Percentiles rank a stretch among this genome's conserved stretches.
These are phyloP conservation scores for Limnanthes douglasii DNA, from an alignment of 345 rosid genomes.

Conservation along the genomic window DNA sequence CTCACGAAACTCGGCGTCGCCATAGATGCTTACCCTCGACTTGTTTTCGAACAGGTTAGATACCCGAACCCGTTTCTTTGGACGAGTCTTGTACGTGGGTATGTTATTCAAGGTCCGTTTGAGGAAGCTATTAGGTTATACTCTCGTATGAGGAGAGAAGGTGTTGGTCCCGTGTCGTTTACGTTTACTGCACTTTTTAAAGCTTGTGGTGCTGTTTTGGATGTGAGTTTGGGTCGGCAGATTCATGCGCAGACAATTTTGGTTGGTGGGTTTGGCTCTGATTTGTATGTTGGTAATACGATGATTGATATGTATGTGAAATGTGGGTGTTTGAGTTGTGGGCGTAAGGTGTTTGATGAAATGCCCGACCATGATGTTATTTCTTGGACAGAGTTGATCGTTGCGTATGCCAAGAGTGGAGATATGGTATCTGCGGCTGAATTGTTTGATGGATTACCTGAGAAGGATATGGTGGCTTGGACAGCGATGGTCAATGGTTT, in stretches of 20 bases:
- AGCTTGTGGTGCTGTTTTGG: slow-evolving; percentile 23
- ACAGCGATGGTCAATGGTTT: slow-evolving; percentile 68
- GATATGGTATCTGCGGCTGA: slow-evolving; percentile 38
- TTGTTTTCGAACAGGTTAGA: slow-evolving; percentile 32
- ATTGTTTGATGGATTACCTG: slow-evolving; percentile 31
- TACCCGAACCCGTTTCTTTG: slow-evolving; percentile 59
- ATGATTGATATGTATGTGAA: slow-evolving; percentile 48
- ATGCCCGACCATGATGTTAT: slow-evolving; percentile 46
- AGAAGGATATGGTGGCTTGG: slow-evolving; percentile 59
- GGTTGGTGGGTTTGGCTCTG: slow-evolving; percentile 46
- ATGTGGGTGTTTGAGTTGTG: slow-evolving; percentile 34
- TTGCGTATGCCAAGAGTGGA: slow-evolving; percentile 34
- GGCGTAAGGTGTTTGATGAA: slow-evolving; percentile 56
- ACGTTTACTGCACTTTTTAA: slow-evolving; percentile 71
- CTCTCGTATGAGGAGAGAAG: slow-evolving; percentile 31
- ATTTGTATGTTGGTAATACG: slow-evolving; percentile 48
- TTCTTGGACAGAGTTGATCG: slow-evolving; percentile 57
- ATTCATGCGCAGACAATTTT: slow-evolving; percentile 59
- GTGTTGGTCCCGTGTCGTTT: slow-evolving; percentile 44
- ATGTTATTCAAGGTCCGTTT: slow-evolving; percentile 22
- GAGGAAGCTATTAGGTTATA: slow-evolving; percentile 26
- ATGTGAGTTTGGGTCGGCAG: slow-evolving; percentile 44
- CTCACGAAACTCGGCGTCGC: slow-evolving; percentile 35
- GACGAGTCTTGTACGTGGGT: slow-evolving; percentile 63
- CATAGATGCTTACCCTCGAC: slow-evolving; percentile 35